Evolutionary conservation across 495 filamentous ascomycete species (phyloP), one percentile per base, ranked within the genome.

Genomic region (Penicillium maclennaniae): DNA sequence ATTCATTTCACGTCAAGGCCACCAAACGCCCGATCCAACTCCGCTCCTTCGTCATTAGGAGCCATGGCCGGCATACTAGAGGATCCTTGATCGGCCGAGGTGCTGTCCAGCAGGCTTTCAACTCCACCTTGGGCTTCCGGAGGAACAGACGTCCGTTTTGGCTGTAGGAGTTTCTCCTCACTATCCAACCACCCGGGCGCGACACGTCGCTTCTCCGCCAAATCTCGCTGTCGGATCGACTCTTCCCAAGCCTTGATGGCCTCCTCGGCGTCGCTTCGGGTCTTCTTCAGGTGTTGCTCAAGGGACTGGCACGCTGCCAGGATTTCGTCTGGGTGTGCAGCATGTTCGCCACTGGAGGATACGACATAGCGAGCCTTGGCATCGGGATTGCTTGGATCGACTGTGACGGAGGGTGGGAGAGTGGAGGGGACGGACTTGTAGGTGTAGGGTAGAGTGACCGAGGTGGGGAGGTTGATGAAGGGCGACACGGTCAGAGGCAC

Each of bases 171-270:
- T 60, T 88, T 81, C 65, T 88, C 85, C 25, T 96, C 89, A 34
- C 89, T 87, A 67, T 98, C 93, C 61, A 98, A 70, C 88, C 92
- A 98, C 1, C 93, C 93, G 15, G 93, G 93, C 38, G 93, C 93
- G 31, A 96, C 79, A 17, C 91, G 78, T 47, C 93, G 70, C 78
- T 96, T 96, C 80, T 97, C 93, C 31, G 89, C 89, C 50, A 98
- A 72, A 51, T 97, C 93, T 44, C 87, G 78, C 45, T 88, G 83
- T 41, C 71, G 69, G 53, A 92, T 86, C 4, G 76, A 73, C 56
- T 83, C 81, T 59, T 92, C 86, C 77, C 93, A 87, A 8, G 78
- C 79, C 44, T 69, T 71, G 44, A 97, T 71, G n/a, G 79, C 76
- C 39, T 75, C 71, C 40, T 85, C 79, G 0, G 89, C 86, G 31